phyloP scores from a whole-genome alignment of 495 filamentous ascomycete species.

The Aspergillus diversus region DNA sequence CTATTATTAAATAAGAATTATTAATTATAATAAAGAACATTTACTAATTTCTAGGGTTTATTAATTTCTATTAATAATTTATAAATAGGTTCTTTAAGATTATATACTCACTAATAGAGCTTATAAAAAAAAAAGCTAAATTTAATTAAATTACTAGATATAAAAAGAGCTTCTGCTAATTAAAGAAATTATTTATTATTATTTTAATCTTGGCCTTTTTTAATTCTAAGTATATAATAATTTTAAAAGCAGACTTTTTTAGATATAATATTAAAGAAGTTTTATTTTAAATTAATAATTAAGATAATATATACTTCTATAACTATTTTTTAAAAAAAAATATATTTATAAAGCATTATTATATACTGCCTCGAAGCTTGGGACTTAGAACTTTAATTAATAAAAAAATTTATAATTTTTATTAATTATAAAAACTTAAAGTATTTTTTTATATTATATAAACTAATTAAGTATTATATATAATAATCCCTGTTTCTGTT shows the following conservation, averaged over 20 bases:
- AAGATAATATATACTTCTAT: neutral
- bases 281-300: slow-evolving; percentile 8
- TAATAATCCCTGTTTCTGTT: neutral
- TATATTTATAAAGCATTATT: slow-evolving; percentile 6
- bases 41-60: slow-evolving; percentile 3
- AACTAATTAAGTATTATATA: slow-evolving; percentile 1
- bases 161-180: neutral
- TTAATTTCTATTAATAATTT: slow-evolving; percentile 11
- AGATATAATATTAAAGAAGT: neutral
- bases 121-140: neutral
- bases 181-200: slow-evolving; percentile 7
- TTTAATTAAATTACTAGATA: neutral
- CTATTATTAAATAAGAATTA: slow-evolving; percentile 4
- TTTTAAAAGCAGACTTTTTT: neutral
- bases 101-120: slow-evolving; percentile 6
- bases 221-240: slow-evolving; percentile 15
- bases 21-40: slow-evolving; percentile 1
- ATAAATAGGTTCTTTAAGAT: slow-evolving; percentile 2
- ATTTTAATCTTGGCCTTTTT: neutral
- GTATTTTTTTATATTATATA: no score
- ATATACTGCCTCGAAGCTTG: no score
- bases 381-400: neutral
- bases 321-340: neutral
- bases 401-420: slow-evolving; percentile 11
- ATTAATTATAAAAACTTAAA: no score